Evolutionary conservation across 495 filamentous ascomycete genomes (phyloP).

Genomic region (Lophiotrema nucula): DNA sequence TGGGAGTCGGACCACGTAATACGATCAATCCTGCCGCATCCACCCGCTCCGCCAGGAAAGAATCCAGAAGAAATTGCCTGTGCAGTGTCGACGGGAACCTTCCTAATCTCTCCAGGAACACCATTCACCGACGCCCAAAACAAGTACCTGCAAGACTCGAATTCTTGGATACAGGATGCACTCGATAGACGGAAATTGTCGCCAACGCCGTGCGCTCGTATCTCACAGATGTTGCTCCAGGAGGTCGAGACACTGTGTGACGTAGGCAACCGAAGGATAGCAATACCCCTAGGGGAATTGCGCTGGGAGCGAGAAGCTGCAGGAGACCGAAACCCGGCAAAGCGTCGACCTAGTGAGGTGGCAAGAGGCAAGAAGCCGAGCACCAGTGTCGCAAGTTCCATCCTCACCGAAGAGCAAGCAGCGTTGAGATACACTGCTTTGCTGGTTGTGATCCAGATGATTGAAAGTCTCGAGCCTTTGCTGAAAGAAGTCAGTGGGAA

Average conservation of each 20-base stretch:
- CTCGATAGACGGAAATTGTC: constrained; percentile 69
- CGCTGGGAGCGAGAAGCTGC: constrained; percentile 84
- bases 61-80: constrained; percentile 59
- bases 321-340: constrained; percentile 38
- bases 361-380: constrained; percentile 40
- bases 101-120: constrained; percentile 77
- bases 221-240: constrained; percentile 75
- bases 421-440: constrained; percentile 77
- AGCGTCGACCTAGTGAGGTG: constrained; percentile 27
- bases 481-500: constrained; percentile 80
- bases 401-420: constrained; percentile 67
- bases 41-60: constrained; percentile 56
- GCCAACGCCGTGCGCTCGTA: constrained; percentile 74
- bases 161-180: constrained; percentile 74
- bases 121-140: constrained; percentile 77
- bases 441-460: constrained; percentile 78
- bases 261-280: constrained; percentile 71
- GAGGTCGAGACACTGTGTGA: constrained; percentile 71
- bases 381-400: constrained; percentile 19
- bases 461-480: constrained; percentile 81
- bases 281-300: constrained; percentile 80
- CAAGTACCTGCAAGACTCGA: constrained; percentile 78
- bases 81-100: constrained; percentile 68
- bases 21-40: constrained; percentile 73
- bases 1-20: constrained; percentile 82